These are phyloP conservation scores for Scenedesmus sp. DNA, from an alignment of 163 green algal genomes.

Conservation along the genomic window DNA sequence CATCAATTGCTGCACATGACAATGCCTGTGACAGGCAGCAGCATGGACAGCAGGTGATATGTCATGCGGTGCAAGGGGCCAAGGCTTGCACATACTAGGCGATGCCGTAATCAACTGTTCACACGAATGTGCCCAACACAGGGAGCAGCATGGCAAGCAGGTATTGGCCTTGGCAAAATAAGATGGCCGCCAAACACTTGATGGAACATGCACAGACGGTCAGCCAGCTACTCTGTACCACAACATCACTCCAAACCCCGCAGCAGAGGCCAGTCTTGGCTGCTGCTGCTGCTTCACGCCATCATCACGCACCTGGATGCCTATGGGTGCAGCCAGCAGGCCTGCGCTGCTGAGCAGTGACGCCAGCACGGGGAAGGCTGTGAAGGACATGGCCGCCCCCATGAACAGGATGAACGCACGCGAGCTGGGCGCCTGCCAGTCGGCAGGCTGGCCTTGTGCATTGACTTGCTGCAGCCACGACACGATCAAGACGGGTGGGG, in stretches of 20 bases:
- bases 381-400: conserved; percentile 47
- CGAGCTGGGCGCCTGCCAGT: conserved; percentile 17
- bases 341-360: conserved; percentile 17
- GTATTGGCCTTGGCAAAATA: too few species aligned
- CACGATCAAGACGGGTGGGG: neutral
- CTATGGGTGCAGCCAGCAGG: conserved; percentile 25
- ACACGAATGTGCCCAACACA: conserved; percentile 22
- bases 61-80: neutral
- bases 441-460: neutral
- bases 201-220: too few species aligned
- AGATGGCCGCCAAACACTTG: too few species aligned
- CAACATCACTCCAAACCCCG: too few species aligned
- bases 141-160: too few species aligned
- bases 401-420: conserved; percentile 44
- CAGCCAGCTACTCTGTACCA: too few species aligned
- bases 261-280: too few species aligned
- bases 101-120: conserved; percentile 13
- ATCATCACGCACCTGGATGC: conserved; percentile 3
- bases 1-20: conserved; percentile 45
- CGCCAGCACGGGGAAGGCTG: conserved; percentile 46
- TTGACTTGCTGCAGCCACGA: conserved; percentile 24
- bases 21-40: neutral
- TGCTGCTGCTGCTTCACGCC: neutral
- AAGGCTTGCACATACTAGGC: conserved; percentile 24
- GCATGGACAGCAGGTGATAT: too few species aligned